Base-by-base conservation (phyloP, 202 grass and related monocot species). In the Schoenoplectus tabernaemontani region DNA sequence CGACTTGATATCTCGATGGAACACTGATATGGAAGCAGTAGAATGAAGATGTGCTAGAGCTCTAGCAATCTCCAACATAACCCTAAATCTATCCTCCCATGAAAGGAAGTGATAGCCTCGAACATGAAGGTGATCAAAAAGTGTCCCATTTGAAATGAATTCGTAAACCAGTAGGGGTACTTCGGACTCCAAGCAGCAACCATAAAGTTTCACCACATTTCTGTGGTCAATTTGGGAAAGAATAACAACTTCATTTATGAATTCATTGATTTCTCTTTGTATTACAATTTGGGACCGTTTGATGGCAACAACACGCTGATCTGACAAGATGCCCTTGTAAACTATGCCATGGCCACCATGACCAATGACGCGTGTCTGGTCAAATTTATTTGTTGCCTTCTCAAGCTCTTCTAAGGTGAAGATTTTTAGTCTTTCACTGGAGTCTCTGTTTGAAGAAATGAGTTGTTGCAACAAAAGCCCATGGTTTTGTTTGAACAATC, bases 1-100 rank as follows among this genome's bases (percentile, higher is more conserved):
- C 46, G 58, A 86, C 67, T 93, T 93, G 37, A 93, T 58, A 58
- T 58, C 56, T 58, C 56, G 83, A 53, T 23, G 64, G 54, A 57
- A 57, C 54, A 57, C 60, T 22, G 57, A 39, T 38, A 57, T 57
- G 19, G 54, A 57, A 57, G 54, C 54, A 1, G 17, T 57, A 57
- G 39, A 77, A 38, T 89, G 87, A 0, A 89, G 36, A 48, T 84
- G 80, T 1, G 84, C 84, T 1, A 89, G 38, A 9, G 84, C 81
- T 26, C 23, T 28, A 10, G 81, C n/a, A 1, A 64, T 85, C 43
- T 89, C 64, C 20, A n/a, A 3, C 6, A 57, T 71, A 22, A 89
- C 81, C 26, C 65, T 58, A 7, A 89, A 26, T 1, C 87, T 81
- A 15, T 63, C 60, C 15, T 59, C 56, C 88, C 88, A 90, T 12